Percentiles rank a stretch among this genome's conserved stretches.
Conservation (phyloP, 75 land plant genomes). For the Selaginella moellendorffii region DNA sequence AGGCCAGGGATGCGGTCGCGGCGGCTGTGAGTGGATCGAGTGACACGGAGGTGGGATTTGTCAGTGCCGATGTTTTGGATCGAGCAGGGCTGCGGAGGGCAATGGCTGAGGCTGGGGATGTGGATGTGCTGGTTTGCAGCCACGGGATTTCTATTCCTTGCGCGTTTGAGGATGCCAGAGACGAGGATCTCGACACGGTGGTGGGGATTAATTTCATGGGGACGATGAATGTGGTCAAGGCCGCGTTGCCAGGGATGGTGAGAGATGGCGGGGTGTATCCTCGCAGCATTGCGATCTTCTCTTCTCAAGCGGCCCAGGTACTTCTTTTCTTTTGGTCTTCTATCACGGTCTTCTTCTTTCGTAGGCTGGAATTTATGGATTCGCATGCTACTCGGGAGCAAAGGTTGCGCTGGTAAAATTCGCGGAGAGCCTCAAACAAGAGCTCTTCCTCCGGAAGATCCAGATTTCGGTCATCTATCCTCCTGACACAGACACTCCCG, state of each 20-base stretch:
- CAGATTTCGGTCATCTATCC: slow-evolving; percentile 69
- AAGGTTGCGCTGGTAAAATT: slow-evolving; percentile 66
- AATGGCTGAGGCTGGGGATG: slow-evolving; percentile 36
- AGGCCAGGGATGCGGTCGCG: slow-evolving; percentile 21
- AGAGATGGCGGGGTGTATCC: slow-evolving; percentile 23
- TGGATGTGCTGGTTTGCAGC: slow-evolving; percentile 65
- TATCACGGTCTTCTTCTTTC: neutral
- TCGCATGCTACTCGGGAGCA: slow-evolving; percentile 62
- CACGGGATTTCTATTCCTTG: slow-evolving; percentile 63
- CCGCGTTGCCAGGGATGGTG: slow-evolving; percentile 62
- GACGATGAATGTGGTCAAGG: slow-evolving; percentile 62
- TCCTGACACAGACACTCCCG: slow-evolving; percentile 85
- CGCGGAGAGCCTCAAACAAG: slow-evolving; percentile 77
- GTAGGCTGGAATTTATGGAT: slow-evolving; percentile 85
- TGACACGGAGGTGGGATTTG: slow-evolving; percentile 28
- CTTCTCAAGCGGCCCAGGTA: slow-evolving; percentile 88
- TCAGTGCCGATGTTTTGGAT: slow-evolving; percentile 65
- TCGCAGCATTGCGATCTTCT: slow-evolving; percentile 55
- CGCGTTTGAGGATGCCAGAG: slow-evolving; percentile 38
- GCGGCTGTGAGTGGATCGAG: neutral
- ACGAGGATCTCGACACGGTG: slow-evolving; percentile 45
- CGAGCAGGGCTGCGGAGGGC: slow-evolving; percentile 33
- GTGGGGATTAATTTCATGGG: slow-evolving; percentile 54
- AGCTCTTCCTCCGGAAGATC: slow-evolving; percentile 45
- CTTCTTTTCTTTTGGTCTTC: neutral